Percentiles rank a stretch among this genome's conserved stretches.
Conservation (phyloP, 352 stramenopile species). For the Halophytophthora batemanensis region DNA sequence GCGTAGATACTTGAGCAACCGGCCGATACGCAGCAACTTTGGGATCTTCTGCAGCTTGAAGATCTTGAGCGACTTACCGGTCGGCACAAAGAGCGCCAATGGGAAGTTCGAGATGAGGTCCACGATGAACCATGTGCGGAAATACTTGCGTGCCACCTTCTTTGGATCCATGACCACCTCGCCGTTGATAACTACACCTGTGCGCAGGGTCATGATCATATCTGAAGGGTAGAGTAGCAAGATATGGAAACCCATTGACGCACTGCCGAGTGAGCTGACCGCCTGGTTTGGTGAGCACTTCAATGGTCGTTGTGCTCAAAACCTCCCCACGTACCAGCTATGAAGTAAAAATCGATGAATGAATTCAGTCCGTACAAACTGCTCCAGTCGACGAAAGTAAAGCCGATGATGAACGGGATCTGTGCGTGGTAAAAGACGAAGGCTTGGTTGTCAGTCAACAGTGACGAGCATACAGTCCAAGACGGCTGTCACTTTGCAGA, state of each 20-base stretch:
- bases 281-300: no score
- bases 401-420: slow-evolving; percentile 62
- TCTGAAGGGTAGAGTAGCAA: slow-evolving; percentile 30
- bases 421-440: slow-evolving; percentile 12
- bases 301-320: no score
- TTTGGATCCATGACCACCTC: slow-evolving; percentile 80
- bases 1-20: slow-evolving; percentile 71
- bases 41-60: slow-evolving; percentile 85
- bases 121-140: slow-evolving; percentile 79
- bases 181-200: slow-evolving; percentile 67
- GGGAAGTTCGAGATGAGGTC: slow-evolving; percentile 84
- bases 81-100: slow-evolving; percentile 59
- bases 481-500: no score
- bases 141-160: slow-evolving; percentile 60
- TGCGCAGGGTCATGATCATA: slow-evolving; percentile 79
- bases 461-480: neutral
- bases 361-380: slow-evolving; percentile 45
- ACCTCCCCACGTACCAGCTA: no score
- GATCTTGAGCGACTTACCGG: slow-evolving; percentile 77
- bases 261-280: no score
- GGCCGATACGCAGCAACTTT: slow-evolving; percentile 72
- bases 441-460: no score
- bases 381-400: slow-evolving; percentile 66
- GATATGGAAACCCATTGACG: neutral
- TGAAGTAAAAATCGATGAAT: slow-evolving; percentile 82